These are phyloP conservation scores for Neltuma alba DNA, from an alignment of 306 rosid species.

Conservation along the genomic window DNA sequence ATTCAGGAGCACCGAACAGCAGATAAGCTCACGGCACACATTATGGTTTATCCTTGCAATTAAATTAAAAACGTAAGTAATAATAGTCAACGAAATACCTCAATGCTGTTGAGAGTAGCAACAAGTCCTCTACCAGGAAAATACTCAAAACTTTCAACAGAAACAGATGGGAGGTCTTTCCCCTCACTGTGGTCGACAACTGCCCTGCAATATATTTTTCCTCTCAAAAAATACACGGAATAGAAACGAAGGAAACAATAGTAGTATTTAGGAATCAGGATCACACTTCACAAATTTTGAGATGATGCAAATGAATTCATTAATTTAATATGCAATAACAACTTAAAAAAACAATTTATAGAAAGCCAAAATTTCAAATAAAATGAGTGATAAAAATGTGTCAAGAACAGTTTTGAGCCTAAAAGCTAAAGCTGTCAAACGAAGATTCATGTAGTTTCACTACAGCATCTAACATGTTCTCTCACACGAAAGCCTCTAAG, in stretches of 20 bases:
- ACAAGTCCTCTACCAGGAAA: slow-evolving; percentile 94
- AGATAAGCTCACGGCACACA: slow-evolving; percentile 24
- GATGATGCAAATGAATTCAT: slow-evolving; percentile 29
- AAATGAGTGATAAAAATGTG: not conserved
- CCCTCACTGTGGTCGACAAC: slow-evolving; percentile 97
- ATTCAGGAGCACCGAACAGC: not conserved
- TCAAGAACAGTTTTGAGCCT: not conserved
- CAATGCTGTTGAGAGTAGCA: slow-evolving; percentile 78
- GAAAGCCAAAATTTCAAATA: slow-evolving; percentile 14
- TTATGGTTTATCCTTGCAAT: slow-evolving; percentile 22
- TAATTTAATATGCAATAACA: slow-evolving; percentile 7
- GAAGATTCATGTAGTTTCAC: not conserved
- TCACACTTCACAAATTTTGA: slow-evolving; percentile 27
- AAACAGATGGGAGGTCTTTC: slow-evolving; percentile 89
- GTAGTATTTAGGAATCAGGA: slow-evolving; percentile 12
- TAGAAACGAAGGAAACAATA: slow-evolving; percentile 19
- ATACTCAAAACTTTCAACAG: slow-evolving; percentile 92
- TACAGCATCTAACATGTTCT: not conserved
- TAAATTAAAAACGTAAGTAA: slow-evolving; percentile 23
- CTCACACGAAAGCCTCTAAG: not conserved
- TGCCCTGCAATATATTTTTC: slow-evolving; percentile 65
- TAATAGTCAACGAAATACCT: slow-evolving; percentile 50
- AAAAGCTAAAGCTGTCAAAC: not conserved
- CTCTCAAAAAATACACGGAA: slow-evolving; percentile 6
- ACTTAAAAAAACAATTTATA: not conserved